These are phyloP conservation scores for Ophiobolus disseminans DNA, from an alignment of 2,329 filamentous ascomycete species.

Conservation along the genomic window DNA sequence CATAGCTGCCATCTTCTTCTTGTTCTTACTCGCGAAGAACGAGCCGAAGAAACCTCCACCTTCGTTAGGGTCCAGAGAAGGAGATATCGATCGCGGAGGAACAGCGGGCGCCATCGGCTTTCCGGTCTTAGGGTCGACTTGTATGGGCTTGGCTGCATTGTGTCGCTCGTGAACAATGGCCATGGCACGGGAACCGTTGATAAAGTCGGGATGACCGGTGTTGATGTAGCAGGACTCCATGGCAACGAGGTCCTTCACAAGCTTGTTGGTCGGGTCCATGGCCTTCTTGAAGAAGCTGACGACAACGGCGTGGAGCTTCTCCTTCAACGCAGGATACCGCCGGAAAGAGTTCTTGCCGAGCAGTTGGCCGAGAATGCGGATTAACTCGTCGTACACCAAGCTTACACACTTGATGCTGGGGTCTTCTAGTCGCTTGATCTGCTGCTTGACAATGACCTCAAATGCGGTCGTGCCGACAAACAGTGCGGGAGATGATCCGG, in stretches of 20 bases:
- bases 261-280: conserved; percentile 97
- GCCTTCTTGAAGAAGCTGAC: conserved; percentile 97
- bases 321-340: conserved; percentile 91
- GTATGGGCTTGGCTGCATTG: conserved; percentile 80
- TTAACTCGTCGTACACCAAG: conserved; percentile 94
- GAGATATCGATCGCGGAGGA: conserved; percentile 77
- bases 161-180: conserved; percentile 96
- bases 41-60: conserved; percentile 88
- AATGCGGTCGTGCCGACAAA: conserved; percentile 99
- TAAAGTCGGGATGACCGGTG: conserved; percentile 96
- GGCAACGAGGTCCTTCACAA: conserved; percentile 87
- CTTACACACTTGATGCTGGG: conserved; percentile 97
- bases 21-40: conserved; percentile 99
- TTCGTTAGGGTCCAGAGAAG: conserved; percentile 71
- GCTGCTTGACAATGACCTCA: conserved; percentile 97
- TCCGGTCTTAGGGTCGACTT: conserved; percentile 98
- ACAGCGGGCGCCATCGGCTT: conserved; percentile 78
- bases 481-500: conserved; percentile 93
- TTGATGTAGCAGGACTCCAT: conserved; percentile 99
- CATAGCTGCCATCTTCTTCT: conserved; percentile 99
- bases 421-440: conserved; percentile 95
- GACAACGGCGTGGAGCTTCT: conserved; percentile 93
- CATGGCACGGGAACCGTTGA: conserved; percentile 97
- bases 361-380: conserved; percentile 90
- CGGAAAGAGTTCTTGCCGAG: conserved; percentile 89